A percentile compares a stretch with the other conserved stretches of the same genome.
phyloP scores from a whole-genome alignment of 225 moss, liverwort and hornwort genomes.

The Takakia lepidozioides region DNA sequence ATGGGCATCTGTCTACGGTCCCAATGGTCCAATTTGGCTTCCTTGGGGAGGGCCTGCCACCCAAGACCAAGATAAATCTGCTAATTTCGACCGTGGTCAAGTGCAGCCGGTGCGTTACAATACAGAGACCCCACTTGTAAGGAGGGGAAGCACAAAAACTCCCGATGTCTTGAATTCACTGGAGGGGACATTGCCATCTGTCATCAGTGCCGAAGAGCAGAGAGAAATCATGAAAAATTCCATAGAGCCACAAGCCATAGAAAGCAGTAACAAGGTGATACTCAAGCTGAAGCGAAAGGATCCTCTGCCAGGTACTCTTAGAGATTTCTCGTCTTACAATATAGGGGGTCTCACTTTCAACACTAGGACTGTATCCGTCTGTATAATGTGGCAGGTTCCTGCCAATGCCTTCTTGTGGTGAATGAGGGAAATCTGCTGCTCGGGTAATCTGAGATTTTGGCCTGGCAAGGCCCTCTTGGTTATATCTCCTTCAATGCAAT shows the following conservation, averaged over 20 bases:
- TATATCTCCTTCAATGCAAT: too few species aligned
- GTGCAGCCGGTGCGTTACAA: neutral
- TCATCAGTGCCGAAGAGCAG: constrained; percentile 3
- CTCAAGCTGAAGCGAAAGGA: constrained; percentile 34
- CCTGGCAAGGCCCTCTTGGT: neutral
- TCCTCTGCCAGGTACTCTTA: constrained; percentile 22
- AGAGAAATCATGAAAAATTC: constrained; percentile 9
- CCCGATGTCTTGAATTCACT: constrained; percentile 7
- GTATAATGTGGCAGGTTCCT: too few species aligned
- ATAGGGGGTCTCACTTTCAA: too few species aligned
- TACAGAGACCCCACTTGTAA: neutral
- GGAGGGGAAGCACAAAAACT: neutral
- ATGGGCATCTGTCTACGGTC: constrained; percentile 8
- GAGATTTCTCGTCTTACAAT: neutral
- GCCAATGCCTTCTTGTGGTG: too few species aligned
- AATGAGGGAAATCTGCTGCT: neutral
- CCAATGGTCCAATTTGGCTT: constrained; percentile 15
- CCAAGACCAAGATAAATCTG: neutral
- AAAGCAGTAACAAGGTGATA: constrained; percentile 27
- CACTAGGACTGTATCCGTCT: too few species aligned
- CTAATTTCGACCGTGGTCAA: too few species aligned
- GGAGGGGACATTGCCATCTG: constrained; percentile 1
- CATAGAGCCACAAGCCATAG: constrained; percentile 13
- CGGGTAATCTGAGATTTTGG: neutral
- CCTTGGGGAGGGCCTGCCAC: constrained; percentile 10